A percentile compares a stretch with the other conserved stretches of the same genome.
phyloP scores from a whole-genome alignment of 2,329 filamentous ascomycete species.

The Didymosphaeria variabile region DNA sequence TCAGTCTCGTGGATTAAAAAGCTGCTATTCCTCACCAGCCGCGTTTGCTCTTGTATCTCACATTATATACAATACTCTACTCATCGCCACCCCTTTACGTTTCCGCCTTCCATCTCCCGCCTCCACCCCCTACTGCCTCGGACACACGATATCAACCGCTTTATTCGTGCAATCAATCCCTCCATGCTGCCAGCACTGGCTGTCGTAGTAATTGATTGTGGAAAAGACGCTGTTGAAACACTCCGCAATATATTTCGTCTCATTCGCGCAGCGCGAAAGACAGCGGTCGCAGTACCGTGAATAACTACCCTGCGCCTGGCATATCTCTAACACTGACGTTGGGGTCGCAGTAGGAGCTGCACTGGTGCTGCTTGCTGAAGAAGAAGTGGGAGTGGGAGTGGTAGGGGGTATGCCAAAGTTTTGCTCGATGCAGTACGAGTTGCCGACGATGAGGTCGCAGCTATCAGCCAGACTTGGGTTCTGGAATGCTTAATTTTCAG shows the following conservation, averaged over 20 bases:
- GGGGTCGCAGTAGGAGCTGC: not conserved
- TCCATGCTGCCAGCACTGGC: conserved; percentile 14
- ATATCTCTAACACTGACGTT: not conserved
- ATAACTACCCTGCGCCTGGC: conserved; percentile 6
- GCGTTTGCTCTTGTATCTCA: no score
- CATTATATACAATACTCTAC: no score
- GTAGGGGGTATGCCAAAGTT: conserved; percentile 5
- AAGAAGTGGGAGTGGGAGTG: not conserved
- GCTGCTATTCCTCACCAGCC: no score
- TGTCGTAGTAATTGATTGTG: conserved; percentile 11
- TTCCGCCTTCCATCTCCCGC: not conserved
- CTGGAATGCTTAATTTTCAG: not conserved
- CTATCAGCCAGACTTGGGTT: conserved; percentile 7
- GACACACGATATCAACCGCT: conserved; percentile 9
- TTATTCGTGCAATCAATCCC: conserved; percentile 8
- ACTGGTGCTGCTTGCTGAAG: not conserved
- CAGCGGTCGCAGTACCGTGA: not conserved
- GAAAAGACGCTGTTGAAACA: conserved; percentile 7
- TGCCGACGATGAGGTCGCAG: conserved; percentile 11
- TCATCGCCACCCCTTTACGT: no score
- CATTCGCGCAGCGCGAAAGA: not conserved
- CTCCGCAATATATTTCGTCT: not conserved
- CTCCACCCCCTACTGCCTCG: not conserved
- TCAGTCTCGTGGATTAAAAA: no score
- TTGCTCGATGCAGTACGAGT: conserved; percentile 14